A percentile compares a stretch with the other conserved stretches of the same genome.
phyloP scores from a whole-genome alignment of 169 alveolate genomes.

The Plasmodium gonderi region DNA sequence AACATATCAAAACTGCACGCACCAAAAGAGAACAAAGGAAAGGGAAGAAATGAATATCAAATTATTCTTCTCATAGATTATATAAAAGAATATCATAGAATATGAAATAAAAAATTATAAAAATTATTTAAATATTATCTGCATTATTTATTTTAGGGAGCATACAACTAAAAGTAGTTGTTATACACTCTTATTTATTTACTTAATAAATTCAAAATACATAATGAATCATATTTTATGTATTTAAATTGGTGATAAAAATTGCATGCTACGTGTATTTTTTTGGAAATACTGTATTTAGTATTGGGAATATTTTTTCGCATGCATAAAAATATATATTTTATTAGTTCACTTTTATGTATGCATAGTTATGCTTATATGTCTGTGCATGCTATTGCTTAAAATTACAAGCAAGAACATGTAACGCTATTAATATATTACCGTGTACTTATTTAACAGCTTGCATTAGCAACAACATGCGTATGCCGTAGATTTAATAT shows the following conservation, averaged over 20 bases:
- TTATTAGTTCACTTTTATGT: not conserved
- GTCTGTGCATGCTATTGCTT: not conserved
- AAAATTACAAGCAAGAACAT: not conserved
- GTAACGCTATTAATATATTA: not conserved
- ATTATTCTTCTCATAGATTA: no score
- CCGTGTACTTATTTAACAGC: not conserved
- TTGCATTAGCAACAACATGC: not conserved
- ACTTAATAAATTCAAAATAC: not conserved
- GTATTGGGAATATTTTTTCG: not conserved
- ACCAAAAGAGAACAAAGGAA: no score
- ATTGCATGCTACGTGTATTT: not conserved
- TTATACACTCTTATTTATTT: no score
- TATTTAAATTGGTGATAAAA: not conserved
- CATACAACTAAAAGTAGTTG: not conserved
- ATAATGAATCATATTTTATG: not conserved
- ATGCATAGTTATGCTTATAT: not conserved
- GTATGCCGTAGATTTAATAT: not conserved
- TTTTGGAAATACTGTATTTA: not conserved
- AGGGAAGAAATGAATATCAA: no score
- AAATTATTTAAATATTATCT: no score
- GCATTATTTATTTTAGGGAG: not conserved
- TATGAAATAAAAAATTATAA: no score
- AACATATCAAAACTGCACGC: no score
- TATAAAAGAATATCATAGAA: no score
- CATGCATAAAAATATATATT: not conserved